Percentiles rank a stretch among this genome's conserved stretches.
Conservation (phyloP, 768 basidiomycete genomes). For the Dentipellis sp. region DNA sequence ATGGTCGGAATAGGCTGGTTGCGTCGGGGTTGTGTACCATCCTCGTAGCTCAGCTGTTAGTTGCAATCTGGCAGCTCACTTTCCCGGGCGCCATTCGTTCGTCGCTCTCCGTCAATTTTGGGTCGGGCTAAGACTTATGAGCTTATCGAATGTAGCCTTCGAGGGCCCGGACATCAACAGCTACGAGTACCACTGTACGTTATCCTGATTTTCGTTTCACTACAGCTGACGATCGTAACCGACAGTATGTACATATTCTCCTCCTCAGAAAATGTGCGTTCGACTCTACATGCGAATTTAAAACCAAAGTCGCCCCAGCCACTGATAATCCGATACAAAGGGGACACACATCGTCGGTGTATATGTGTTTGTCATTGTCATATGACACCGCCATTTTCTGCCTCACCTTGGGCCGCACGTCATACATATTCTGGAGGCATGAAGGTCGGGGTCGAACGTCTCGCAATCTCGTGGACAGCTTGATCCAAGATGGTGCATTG, state of each 20-base stretch:
- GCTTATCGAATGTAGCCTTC: slow-evolving; percentile 1
- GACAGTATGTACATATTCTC: slow-evolving; percentile 8
- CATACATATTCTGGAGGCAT: slow-evolving; percentile 10
- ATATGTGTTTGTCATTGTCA: slow-evolving; percentile 9
- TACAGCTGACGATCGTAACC: neutral
- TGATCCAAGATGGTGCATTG: slow-evolving; percentile 10
- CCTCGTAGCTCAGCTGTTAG: slow-evolving; percentile 4
- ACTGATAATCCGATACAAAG: neutral
- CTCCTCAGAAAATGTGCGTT: slow-evolving; percentile 7
- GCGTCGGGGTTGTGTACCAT: slow-evolving; percentile 4
- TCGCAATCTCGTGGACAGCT: neutral
- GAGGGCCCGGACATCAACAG: slow-evolving; percentile 8
- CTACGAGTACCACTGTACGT: slow-evolving; percentile 10
- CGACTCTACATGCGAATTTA: neutral
- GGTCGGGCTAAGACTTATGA: neutral
- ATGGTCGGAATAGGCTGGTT: slow-evolving; percentile 9
- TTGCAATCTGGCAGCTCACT: slow-evolving; percentile 11
- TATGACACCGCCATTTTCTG: slow-evolving; percentile 11
- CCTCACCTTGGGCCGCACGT: slow-evolving; percentile 10
- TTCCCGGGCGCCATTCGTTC: slow-evolving; percentile 6
- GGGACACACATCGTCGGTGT: slow-evolving; percentile 8
- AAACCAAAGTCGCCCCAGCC: too few relatives aligned
- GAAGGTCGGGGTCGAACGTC: neutral
- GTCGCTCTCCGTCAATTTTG: neutral
- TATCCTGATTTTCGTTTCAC: neutral